Percentiles rank a stretch among this genome's conserved stretches.
These are phyloP conservation scores for Fusarium lyarnte DNA, from an alignment of 2,329 filamentous ascomycete species.

Conservation along the genomic window DNA sequence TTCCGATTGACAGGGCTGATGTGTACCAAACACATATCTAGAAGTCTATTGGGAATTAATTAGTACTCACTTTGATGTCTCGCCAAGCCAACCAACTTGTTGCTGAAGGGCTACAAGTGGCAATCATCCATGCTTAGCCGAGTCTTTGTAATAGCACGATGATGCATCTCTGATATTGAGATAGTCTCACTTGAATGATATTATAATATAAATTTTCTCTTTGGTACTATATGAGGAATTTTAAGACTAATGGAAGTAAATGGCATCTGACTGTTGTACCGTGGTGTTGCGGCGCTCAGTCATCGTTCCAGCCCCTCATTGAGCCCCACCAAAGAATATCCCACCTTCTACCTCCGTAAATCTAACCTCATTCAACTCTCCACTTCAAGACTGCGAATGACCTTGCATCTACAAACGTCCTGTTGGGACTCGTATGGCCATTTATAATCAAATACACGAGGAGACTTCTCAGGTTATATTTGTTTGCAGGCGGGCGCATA, in stretches of 20 bases:
- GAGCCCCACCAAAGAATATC: conserved; percentile 36
- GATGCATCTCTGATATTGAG: not conserved
- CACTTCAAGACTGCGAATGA: conserved; percentile 16
- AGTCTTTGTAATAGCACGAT: not conserved
- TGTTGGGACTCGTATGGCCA: not conserved
- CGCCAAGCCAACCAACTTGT: not conserved
- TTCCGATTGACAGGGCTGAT: not conserved
- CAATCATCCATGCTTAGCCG: not conserved
- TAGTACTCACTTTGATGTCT: not conserved
- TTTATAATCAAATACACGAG: not conserved
- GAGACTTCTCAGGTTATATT: not conserved
- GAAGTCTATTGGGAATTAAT: not conserved
- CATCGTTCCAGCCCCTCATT: conserved; percentile 2
- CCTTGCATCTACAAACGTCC: not conserved
- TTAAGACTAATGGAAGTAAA: not conserved
- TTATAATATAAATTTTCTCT: not conserved
- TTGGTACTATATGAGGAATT: not conserved
- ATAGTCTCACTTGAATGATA: not conserved
- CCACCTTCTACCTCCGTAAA: conserved; percentile 23
- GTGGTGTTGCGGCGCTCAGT: conserved; percentile 25
- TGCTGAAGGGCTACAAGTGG: not conserved
- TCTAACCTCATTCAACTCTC: conserved; percentile 29
- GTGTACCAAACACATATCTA: not conserved
- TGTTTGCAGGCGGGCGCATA: not conserved
- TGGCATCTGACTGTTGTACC: not conserved